Percentiles rank a stretch among this genome's conserved stretches.
phyloP scores from a whole-genome alignment of 2,329 filamentous ascomycete species.

The Ophiocordyceps camponoti-floridani region DNA sequence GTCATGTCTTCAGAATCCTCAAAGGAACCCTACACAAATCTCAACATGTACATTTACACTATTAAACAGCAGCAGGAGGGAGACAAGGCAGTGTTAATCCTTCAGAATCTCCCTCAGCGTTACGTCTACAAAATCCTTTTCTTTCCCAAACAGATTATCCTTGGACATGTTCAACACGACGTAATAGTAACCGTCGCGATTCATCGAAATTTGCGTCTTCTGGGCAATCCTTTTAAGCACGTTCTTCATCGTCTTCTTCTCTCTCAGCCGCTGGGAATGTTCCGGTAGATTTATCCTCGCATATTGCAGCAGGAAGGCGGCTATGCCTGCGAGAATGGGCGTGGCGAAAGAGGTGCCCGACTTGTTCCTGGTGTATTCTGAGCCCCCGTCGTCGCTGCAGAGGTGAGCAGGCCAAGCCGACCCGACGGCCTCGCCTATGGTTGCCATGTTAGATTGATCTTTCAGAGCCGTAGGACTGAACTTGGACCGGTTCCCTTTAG shows the following conservation, averaged over 20 bases:
- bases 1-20: too few relatives aligned
- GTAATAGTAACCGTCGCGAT: neutral
- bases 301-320: constrained; percentile 3
- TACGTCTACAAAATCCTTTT: neutral
- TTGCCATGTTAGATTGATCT: constrained; percentile 1
- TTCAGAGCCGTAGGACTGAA: constrained; percentile 4
- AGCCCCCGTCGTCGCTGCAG: neutral
- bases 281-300: neutral
- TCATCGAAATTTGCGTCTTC: neutral
- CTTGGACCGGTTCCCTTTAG: constrained; percentile 2
- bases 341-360: constrained; percentile 6
- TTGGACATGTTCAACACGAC: neutral
- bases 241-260: neutral
- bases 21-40: too few relatives aligned
- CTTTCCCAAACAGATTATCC: neutral
- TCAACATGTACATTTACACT: too few relatives aligned
- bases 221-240: neutral
- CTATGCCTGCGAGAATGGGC: constrained; percentile 4
- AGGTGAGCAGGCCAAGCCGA: constrained; percentile 2
- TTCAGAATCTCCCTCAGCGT: neutral
- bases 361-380: neutral
- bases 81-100: too few relatives aligned
- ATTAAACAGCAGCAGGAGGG: too few relatives aligned
- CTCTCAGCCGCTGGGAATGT: neutral
- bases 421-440: constrained; percentile 3